These are phyloP conservation scores for Diaporthe eres DNA, from an alignment of 2,329 filamentous ascomycete genomes.

Conservation along the genomic window DNA sequence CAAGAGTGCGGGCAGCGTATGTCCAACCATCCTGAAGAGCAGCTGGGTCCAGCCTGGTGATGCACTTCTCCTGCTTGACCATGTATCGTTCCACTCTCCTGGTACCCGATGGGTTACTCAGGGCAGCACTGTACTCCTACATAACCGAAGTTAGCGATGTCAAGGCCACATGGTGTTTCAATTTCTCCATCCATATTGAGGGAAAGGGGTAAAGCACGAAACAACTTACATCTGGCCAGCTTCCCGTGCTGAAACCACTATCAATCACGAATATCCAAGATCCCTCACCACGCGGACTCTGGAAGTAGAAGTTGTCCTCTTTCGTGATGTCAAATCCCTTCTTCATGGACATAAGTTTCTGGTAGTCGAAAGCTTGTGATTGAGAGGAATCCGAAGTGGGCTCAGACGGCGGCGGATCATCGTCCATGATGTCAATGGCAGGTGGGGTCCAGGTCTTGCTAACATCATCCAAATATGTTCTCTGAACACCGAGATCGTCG, in stretches of 20 bases:
- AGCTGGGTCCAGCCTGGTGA: background rate
- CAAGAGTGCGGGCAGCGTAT: background rate
- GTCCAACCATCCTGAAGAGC: background rate
- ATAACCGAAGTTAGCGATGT: background rate
- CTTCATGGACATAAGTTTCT: background rate
- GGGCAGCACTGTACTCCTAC: background rate
- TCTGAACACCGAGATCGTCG: background rate
- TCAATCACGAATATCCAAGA: background rate
- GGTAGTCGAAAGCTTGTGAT: background rate
- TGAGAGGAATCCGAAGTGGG: background rate
- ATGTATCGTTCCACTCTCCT: background rate
- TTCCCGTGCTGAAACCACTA: background rate
- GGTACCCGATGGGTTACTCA: background rate
- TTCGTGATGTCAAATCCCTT: background rate
- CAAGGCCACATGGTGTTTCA: background rate
- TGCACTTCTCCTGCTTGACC: background rate
- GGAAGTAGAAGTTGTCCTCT: background rate
- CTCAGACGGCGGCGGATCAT: background rate
- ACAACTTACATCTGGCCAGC: background rate
- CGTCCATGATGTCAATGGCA: background rate
- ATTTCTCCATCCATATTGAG: no score
- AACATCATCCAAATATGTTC: background rate
- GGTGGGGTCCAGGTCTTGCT: background rate
- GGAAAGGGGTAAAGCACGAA: background rate
- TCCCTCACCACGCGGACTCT: background rate